These are phyloP conservation scores for Colletotrichum sp. DNA, from an alignment of 2,329 filamentous ascomycete species.

Conservation along the genomic window DNA sequence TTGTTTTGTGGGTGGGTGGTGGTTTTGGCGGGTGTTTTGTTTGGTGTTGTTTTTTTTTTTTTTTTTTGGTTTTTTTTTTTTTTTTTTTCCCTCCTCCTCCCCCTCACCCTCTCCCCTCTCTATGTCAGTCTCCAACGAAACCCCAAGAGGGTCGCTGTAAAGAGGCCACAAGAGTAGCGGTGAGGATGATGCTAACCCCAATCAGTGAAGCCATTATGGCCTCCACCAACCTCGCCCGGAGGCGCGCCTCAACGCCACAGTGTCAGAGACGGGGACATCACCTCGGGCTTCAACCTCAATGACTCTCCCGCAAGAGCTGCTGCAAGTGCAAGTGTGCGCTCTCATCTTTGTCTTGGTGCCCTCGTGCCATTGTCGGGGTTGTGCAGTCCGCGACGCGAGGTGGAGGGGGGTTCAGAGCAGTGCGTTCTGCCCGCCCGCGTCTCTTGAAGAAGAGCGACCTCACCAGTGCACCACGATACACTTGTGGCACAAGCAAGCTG, in stretches of 20 bases:
- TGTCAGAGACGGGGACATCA: constrained; percentile 2
- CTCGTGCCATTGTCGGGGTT: background rate
- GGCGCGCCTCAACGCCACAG: constrained; percentile 19
- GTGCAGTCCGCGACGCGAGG: background rate
- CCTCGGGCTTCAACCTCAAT: background rate
- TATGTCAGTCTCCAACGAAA: background rate
- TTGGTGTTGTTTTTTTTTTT: too few species aligned
- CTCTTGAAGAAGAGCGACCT: background rate
- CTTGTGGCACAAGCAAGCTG: background rate
- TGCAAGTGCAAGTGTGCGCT: background rate
- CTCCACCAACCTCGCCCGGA: constrained; percentile 12
- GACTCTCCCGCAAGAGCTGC: background rate
- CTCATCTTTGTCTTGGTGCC: background rate
- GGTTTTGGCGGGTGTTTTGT: too few species aligned
- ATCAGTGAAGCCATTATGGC: constrained; percentile 19
- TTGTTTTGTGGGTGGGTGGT: too few species aligned
- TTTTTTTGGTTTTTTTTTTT: too few species aligned
- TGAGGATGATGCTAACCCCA: constrained; percentile 22
- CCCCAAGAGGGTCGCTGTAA: constrained; percentile 23
- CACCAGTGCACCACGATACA: background rate
- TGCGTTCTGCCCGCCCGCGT: background rate
- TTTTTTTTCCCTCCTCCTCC: background rate
- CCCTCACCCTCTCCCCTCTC: background rate
- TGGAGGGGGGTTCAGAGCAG: background rate
- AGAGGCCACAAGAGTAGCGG: constrained; percentile 25